Base-by-base conservation (phyloP, 805 yeast genomes). In the Suhomyces emberorum region DNA sequence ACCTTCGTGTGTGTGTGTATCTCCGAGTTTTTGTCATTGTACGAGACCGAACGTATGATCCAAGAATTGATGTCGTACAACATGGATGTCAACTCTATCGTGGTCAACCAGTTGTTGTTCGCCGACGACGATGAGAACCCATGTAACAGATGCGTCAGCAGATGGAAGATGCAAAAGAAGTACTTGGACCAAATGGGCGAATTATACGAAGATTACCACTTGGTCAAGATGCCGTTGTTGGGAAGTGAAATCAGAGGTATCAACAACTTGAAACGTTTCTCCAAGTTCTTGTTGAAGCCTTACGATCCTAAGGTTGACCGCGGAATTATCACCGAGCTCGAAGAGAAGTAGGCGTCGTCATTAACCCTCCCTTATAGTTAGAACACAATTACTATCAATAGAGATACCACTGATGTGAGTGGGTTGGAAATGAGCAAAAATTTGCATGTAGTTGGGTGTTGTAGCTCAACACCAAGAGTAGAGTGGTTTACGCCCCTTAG, bases 1-100 rank as follows among this genome's bases (percentile, higher is more conserved):
- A 93, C 98, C 0, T 85, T 85, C 53, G 85, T 93, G 21, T 93
- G 97, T 66, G 98, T 93, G 29, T 93, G 99, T 65, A 93, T 93
- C 48, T 88, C 97, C 32, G 99, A 93, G 68, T 93, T 93, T 65
- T 73, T 93, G 56, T 89, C 98, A 1, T 71, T 93, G 32, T 93
- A 93, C 63, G 99, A 93, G 65, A 91, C 98, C 14, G 99, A 93
- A 68, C 81, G 99, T 67, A 78, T 93, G 81, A 86, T 93, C 49
- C 99, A 93, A 69, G 99, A 93, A 61, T 77, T 93, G 59, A 83
- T 88, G 65, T 80, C 91, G 37, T 93, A 87, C 65, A 85, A 88
- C 48, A 93, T 93, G 83, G 99, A 93, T 62, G 96, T 95, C 44
- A 91, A 88, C 63, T 84, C 96, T 25, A 93, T 93, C 54, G 89